Evolutionary conservation across 2,329 filamentous ascomycete genomes (phyloP).

Genomic region (Colletotrichum gigasporum): DNA sequence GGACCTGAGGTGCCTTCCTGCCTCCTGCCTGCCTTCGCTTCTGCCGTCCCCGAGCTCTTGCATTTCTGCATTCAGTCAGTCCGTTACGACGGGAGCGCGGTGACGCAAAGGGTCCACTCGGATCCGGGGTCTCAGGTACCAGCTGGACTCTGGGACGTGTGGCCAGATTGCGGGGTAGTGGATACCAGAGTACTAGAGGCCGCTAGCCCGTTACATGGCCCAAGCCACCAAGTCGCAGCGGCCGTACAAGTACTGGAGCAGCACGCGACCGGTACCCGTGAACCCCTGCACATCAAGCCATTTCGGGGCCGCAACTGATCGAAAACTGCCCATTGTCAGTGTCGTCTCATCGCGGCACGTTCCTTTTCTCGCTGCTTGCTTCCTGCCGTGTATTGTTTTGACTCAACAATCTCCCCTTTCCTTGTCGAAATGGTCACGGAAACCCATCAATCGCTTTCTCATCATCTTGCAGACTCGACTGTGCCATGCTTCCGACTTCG

Average conservation of each 20-base stretch:
- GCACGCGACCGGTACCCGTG: constrained; percentile 12
- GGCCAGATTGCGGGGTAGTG: constrained; percentile 35
- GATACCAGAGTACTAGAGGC: constrained; percentile 26
- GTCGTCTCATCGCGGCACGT: constrained; percentile 15
- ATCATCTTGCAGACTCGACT: neutral
- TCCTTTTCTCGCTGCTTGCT: neutral
- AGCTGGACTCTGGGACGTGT: constrained; percentile 17
- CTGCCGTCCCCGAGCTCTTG: constrained; percentile 4
- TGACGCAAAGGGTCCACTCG: constrained; percentile 32
- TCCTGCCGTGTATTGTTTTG: constrained; percentile 8
- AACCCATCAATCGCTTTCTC: neutral
- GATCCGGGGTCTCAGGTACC: constrained; percentile 35
- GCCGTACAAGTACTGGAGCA: constrained; percentile 26
- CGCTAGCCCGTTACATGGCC: constrained; percentile 27
- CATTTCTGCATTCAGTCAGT: too few species aligned
- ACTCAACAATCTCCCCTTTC: neutral
- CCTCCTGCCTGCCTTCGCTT: neutral
- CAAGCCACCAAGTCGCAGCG: neutral
- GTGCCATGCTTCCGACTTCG: constrained; percentile 21
- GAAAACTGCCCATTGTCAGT: constrained; percentile 30
- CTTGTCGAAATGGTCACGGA: neutral
- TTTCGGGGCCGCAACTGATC: constrained; percentile 17
- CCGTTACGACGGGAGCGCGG: constrained; percentile 22
- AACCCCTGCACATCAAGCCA: constrained; percentile 26
- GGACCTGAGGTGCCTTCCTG: neutral